These are phyloP conservation scores for Plectosphaerella cucumerina DNA, from an alignment of 2,329 filamentous ascomycete genomes.

Conservation along the genomic window DNA sequence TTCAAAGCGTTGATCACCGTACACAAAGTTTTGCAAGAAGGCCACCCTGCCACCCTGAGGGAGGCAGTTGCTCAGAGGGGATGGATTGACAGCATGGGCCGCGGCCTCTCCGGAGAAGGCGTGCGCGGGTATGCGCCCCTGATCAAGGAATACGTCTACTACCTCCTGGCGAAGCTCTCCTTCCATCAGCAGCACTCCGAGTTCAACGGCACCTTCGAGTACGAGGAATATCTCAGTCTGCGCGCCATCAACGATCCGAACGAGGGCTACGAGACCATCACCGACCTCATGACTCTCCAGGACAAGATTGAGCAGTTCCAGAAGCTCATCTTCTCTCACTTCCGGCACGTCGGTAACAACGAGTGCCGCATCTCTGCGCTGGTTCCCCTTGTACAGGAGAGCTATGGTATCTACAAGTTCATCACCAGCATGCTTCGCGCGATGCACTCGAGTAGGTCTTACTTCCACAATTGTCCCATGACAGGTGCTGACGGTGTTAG, in stretches of 20 bases:
- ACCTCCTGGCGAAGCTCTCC: constrained; percentile 87
- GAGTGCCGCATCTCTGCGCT: constrained; percentile 94
- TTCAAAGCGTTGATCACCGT: constrained; percentile 98
- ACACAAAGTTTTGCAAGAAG: constrained; percentile 96
- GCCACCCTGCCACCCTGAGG: constrained; percentile 79
- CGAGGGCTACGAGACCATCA: constrained; percentile 95
- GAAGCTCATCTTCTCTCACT: constrained; percentile 97
- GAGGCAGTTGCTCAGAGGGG: constrained; percentile 84
- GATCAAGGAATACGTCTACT: constrained; percentile 96
- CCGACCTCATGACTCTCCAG: constrained; percentile 91
- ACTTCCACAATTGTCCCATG: neutral
- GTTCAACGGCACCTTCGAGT: constrained; percentile 98
- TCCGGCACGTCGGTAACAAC: constrained; percentile 86
- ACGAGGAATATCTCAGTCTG: constrained; percentile 96
- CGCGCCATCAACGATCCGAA: constrained; percentile 99
- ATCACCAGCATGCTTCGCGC: constrained; percentile 98
- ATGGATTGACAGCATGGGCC: constrained; percentile 90
- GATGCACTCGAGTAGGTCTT: constrained; percentile 81
- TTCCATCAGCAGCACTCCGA: constrained; percentile 96
- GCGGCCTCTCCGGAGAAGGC: constrained; percentile 78
- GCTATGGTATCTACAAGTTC: constrained; percentile 99
- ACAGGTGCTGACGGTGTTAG: constrained; percentile 33
- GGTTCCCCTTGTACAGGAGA: constrained; percentile 92
- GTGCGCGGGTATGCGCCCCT: constrained; percentile 86
- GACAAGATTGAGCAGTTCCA: constrained; percentile 99